Percentiles rank a stretch among this genome's conserved stretches.
phyloP scores from a whole-genome alignment of 1,284 basidiomycete species.

The Xerocomus cyaneibrunnescens region DNA sequence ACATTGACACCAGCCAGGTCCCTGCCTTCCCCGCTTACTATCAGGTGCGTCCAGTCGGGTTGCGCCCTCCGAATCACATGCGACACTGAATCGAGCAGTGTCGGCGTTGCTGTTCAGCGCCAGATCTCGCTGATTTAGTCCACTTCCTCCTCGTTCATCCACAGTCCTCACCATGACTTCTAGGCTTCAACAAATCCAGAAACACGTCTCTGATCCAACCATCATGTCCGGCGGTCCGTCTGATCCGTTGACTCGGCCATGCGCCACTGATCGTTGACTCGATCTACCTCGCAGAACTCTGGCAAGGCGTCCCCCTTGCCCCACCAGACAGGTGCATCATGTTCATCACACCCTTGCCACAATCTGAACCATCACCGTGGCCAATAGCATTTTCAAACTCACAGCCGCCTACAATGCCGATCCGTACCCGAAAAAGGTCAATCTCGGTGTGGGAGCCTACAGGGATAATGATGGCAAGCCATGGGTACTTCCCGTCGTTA shows the following conservation, averaged over 20 bases:
- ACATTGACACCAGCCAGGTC: too few relatives aligned
- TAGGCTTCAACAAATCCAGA: constrained; percentile 53
- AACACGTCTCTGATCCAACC: constrained; percentile 41
- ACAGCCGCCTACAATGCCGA: constrained; percentile 89
- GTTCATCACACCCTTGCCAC: constrained; percentile 1
- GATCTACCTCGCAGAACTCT: constrained; percentile 51
- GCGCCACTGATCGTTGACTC: background rate
- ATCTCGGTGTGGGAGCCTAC: constrained; percentile 90
- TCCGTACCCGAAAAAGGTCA: constrained; percentile 78
- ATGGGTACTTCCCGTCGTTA: constrained; percentile 91
- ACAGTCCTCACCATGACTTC: constrained; percentile 42
- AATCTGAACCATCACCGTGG: background rate
- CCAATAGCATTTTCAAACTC: constrained; percentile 84
- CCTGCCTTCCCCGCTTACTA: background rate
- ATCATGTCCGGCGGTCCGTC: constrained; percentile 52
- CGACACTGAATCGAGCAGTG: background rate
- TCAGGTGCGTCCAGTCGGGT: constrained; percentile 11
- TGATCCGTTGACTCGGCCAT: constrained; percentile 8
- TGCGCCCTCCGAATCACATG: constrained; percentile 28
- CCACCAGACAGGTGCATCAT: constrained; percentile 69
- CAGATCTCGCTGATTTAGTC: background rate
- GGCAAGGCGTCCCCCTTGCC: constrained; percentile 73
- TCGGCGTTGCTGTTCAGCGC: background rate
- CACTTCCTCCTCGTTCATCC: background rate
- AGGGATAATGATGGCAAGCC: constrained; percentile 83